Evolutionary conservation across 371 early-diverging fungal species (phyloP).

Genomic region (Basidiobolus meristosporus): DNA sequence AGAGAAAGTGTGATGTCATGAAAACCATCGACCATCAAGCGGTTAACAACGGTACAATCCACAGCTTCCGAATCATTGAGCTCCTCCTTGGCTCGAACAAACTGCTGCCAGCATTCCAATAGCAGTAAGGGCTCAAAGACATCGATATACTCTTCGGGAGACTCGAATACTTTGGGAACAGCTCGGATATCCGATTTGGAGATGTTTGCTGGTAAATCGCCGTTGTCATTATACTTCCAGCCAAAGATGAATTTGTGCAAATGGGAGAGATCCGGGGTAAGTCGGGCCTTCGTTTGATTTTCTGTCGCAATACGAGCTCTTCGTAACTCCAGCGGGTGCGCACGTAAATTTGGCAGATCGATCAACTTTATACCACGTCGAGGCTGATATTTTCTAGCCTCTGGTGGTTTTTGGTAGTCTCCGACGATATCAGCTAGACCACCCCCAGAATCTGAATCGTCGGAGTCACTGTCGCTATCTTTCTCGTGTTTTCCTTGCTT

Average conservation of each 20-base stretch:
- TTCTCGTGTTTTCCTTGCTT: too few species aligned
- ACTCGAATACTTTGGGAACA: slow-evolving; percentile 35
- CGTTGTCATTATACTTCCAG: slow-evolving; percentile 22
- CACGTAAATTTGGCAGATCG: too few species aligned
- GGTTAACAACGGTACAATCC: slow-evolving; percentile 20
- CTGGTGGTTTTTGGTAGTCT: too few species aligned
- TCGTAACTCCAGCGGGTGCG: too few species aligned
- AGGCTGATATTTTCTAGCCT: too few species aligned
- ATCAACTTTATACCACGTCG: too few species aligned
- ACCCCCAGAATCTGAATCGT: too few species aligned
- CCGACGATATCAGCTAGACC: too few species aligned
- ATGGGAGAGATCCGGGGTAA: slow-evolving; percentile 20
- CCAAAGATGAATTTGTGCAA: slow-evolving; percentile 23
- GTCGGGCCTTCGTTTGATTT: slow-evolving; percentile 12
- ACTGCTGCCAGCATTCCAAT: slow-evolving; percentile 71
- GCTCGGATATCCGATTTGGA: slow-evolving; percentile 6
- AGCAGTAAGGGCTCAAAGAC: slow-evolving; percentile 67
- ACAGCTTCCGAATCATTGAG: slow-evolving; percentile 18
- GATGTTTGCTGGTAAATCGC: slow-evolving; percentile 21
- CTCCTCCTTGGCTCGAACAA: slow-evolving; percentile 50
- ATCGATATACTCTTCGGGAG: slow-evolving; percentile 31
- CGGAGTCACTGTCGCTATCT: too few species aligned
- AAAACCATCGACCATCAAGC: slow-evolving; percentile 50
- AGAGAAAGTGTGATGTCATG: slow-evolving; percentile 39
- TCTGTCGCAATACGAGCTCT: neutral